Evolutionary conservation across 805 yeast species (phyloP).

Genomic region (Cyberlindnera mrakii): DNA sequence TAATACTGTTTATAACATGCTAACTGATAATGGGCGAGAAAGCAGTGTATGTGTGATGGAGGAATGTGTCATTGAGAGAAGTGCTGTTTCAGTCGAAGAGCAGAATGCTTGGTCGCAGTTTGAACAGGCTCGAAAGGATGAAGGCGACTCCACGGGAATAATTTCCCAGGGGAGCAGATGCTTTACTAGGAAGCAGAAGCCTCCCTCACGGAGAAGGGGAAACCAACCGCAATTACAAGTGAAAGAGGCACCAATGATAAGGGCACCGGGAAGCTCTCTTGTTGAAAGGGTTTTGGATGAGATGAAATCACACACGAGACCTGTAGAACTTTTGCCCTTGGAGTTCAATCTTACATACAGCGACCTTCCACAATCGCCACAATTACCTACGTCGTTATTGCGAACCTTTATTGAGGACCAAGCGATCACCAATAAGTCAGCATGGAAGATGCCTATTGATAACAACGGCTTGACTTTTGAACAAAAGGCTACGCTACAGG

Average conservation of each 20-base stretch:
- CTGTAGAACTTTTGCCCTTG: not conserved
- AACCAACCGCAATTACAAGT: not conserved
- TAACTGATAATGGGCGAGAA: conserved; percentile 1
- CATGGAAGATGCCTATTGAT: not conserved
- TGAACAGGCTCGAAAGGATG: conserved; percentile 14
- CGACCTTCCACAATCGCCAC: not conserved
- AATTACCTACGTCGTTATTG: not conserved
- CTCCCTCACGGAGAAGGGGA: conserved; percentile 16
- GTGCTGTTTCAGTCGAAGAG: conserved; percentile 17
- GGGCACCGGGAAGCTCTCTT: not conserved
- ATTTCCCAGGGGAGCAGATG: not conserved
- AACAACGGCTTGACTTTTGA: conserved; percentile 22
- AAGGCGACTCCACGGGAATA: not conserved
- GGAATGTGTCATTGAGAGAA: conserved; percentile 8
- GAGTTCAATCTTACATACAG: not conserved
- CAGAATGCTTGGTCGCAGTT: conserved; percentile 20
- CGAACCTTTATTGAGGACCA: not conserved
- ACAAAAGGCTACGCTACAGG: conserved; percentile 54
- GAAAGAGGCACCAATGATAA: not conserved
- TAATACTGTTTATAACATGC: conserved; percentile 19
- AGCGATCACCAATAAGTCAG: not conserved
- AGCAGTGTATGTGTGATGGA: conserved; percentile 1
- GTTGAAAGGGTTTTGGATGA: not conserved
- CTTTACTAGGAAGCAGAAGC: conserved; percentile 12
- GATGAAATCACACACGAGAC: not conserved